Conservation (phyloP, 2,329 filamentous ascomycete genomes). For the Botrytis elliptica region DNA sequence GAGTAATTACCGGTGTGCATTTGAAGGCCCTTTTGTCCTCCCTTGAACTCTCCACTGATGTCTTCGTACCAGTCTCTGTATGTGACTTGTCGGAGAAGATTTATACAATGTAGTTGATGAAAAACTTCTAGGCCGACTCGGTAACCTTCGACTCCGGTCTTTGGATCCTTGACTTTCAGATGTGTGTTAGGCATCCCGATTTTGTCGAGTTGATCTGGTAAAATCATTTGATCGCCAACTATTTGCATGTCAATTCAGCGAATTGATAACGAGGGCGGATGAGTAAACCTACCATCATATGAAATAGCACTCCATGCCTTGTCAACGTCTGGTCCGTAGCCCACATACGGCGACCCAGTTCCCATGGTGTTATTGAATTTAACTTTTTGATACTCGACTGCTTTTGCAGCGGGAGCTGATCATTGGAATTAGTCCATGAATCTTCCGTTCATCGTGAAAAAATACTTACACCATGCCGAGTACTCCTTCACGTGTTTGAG, state of each 20-base stretch:
- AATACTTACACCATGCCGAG: slow-evolving; percentile 47
- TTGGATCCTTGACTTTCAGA: slow-evolving; percentile 55
- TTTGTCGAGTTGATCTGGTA: slow-evolving; percentile 51
- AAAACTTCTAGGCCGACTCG: slow-evolving; percentile 51
- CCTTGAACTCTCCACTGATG: slow-evolving; percentile 49
- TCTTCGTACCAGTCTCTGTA: slow-evolving; percentile 51
- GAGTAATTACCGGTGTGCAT: slow-evolving; percentile 40
- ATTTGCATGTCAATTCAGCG: background rate
- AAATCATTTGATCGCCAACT: slow-evolving; percentile 63
- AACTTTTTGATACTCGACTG: slow-evolving; percentile 50
- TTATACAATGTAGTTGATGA: slow-evolving; percentile 44
- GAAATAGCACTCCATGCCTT: slow-evolving; percentile 56
- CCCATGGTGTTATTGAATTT: slow-evolving; percentile 51
- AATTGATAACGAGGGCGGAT: too few species aligned
- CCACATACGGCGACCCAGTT: slow-evolving; percentile 49
- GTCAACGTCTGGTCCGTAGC: slow-evolving; percentile 56
- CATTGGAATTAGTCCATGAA: background rate
- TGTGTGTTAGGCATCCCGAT: slow-evolving; percentile 50
- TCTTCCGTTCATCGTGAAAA: background rate
- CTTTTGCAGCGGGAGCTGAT: slow-evolving; percentile 48
- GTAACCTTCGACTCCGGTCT: slow-evolving; percentile 57
- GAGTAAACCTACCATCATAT: slow-evolving; percentile 42
- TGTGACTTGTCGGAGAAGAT: slow-evolving; percentile 45
- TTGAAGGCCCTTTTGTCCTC: slow-evolving; percentile 44
- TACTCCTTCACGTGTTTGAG: slow-evolving; percentile 41